phyloP scores from a whole-genome alignment of 129 eudicot species.

The Flaveria robusta region DNA sequence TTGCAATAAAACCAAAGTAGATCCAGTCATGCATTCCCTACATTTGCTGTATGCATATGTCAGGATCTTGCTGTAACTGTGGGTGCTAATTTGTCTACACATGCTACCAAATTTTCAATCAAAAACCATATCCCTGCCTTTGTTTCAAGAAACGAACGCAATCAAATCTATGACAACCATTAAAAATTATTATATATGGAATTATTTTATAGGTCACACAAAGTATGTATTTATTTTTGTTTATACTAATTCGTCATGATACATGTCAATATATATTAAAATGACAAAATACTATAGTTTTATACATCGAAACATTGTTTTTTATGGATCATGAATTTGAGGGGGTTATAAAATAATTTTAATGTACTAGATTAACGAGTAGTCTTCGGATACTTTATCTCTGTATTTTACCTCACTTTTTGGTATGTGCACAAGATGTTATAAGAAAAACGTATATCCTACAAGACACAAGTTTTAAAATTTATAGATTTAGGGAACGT shows the following conservation, averaged over 20 bases:
- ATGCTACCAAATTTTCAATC: conserved; percentile 25
- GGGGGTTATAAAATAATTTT: no score
- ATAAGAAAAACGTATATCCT: neutral
- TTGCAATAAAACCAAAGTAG: conserved; percentile 26
- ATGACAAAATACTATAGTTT: neutral
- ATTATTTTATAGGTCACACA: neutral
- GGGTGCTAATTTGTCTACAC: conserved; percentile 32
- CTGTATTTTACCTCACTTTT: no score
- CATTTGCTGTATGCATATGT: conserved; percentile 37
- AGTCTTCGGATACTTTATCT: no score
- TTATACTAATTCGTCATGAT: neutral
- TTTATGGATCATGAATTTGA: neutral
- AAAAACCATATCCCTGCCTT: conserved; percentile 16
- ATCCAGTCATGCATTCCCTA: conserved; percentile 41
- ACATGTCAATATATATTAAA: neutral
- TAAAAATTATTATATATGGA: neutral
- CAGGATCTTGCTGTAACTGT: conserved; percentile 31
- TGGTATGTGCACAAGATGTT: no score
- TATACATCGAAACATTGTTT: neutral
- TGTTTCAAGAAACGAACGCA: neutral
- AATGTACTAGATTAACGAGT: no score
- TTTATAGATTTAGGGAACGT: neutral
- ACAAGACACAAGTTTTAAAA: neutral
- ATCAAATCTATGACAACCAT: neutral
- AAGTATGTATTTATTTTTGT: neutral